A percentile compares a stretch with the other conserved stretches of the same genome.
phyloP scores from a whole-genome alignment of 192 early-diverging fungal species.

The Coemansia sp. region DNA sequence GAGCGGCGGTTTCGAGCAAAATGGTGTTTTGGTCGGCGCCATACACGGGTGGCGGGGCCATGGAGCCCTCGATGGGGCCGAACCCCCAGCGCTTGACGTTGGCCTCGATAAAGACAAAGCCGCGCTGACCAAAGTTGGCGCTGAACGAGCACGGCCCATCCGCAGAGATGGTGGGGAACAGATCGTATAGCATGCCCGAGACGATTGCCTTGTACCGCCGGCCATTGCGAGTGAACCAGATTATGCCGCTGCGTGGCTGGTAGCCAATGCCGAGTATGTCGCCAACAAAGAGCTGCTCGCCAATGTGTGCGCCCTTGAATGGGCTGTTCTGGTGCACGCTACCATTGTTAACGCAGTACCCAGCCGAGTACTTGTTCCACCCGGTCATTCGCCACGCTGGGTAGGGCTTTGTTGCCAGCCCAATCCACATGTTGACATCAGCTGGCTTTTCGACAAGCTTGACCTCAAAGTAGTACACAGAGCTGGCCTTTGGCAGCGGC shows the following conservation, averaged over 20 bases:
- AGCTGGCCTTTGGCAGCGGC: constrained; percentile 76
- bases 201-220: constrained; percentile 69
- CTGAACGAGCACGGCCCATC: constrained; percentile 57
- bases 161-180: constrained; percentile 62
- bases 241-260: constrained; percentile 70
- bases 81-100: constrained; percentile 86
- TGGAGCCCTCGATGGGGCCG: constrained; percentile 69
- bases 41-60: constrained; percentile 76
- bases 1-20: constrained; percentile 54
- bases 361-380: constrained; percentile 77
- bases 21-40: constrained; percentile 73
- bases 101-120: constrained; percentile 84
- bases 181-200: constrained; percentile 70
- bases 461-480: constrained; percentile 85
- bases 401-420: constrained; percentile 77
- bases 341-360: constrained; percentile 71
- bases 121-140: constrained; percentile 79
- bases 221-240: constrained; percentile 80
- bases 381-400: constrained; percentile 73
- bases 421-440: constrained; percentile 68
- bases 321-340: constrained; percentile 69
- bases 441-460: constrained; percentile 77
- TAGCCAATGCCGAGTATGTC: constrained; percentile 82
- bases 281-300: constrained; percentile 69
- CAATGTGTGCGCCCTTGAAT: constrained; percentile 65